Evolutionary conservation across 352 stramenopile genomes (phyloP).

Genomic region (Globisporangium carolinianum): DNA sequence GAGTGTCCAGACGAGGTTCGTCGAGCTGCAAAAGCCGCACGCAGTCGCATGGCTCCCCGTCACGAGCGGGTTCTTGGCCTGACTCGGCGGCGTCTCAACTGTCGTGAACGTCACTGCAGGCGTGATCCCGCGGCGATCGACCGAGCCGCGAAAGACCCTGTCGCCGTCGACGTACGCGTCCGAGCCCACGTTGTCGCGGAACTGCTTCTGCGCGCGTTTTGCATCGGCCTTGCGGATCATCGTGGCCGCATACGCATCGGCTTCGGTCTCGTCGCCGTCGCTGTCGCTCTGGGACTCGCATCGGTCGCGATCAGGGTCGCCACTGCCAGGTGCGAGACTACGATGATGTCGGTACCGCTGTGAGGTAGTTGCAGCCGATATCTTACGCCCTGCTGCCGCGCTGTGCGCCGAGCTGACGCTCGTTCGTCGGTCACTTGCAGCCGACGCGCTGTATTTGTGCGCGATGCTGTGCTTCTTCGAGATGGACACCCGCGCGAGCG

Average conservation of each 20-base stretch:
- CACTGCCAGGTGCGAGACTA: background rate
- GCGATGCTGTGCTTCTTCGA: constrained; percentile 1
- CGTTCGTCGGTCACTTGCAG: constrained; percentile 1
- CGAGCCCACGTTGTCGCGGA: constrained; percentile 16
- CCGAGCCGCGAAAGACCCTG: constrained; percentile 27
- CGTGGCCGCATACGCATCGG: constrained; percentile 5
- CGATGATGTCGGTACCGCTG: background rate
- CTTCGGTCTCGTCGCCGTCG: background rate
- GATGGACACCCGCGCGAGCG: background rate
- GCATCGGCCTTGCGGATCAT: constrained; percentile 12
- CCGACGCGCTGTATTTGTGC: constrained; percentile 8
- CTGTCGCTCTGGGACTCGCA: background rate
- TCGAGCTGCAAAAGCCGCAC: constrained; percentile 69
- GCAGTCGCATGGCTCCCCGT: constrained; percentile 18
- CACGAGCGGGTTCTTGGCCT: constrained; percentile 33
- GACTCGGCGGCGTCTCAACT: constrained; percentile 42
- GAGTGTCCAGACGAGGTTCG: constrained; percentile 60
- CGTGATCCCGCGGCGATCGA: constrained; percentile 59
- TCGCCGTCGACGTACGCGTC: constrained; percentile 39
- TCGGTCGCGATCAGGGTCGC: constrained; percentile 4
- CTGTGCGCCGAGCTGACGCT: constrained; percentile 8
- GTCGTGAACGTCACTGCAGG: constrained; percentile 58
- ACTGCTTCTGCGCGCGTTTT: constrained; percentile 17
- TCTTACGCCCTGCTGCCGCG: background rate
- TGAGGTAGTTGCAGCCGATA: background rate